phyloP scores from a whole-genome alignment of 2,329 filamentous ascomycete genomes.

The Talaromyces sp. region DNA sequence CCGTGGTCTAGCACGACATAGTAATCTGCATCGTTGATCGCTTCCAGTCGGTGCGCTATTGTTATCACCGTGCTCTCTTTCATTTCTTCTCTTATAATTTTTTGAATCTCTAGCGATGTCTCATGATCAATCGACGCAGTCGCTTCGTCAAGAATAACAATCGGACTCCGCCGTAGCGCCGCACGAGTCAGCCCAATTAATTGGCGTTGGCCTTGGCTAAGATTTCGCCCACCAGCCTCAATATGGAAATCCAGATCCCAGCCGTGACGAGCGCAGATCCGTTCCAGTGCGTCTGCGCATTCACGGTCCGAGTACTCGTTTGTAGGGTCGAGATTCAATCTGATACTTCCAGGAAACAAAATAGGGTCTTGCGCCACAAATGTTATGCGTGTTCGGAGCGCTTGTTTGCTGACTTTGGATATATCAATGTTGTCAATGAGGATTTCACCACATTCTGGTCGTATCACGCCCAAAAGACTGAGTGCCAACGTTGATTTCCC shows the following conservation, averaged over 20 bases:
- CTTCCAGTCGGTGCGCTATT: constrained; percentile 60
- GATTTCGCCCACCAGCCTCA: constrained; percentile 56
- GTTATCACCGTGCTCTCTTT: constrained; percentile 53
- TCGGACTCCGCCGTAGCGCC: constrained; percentile 53
- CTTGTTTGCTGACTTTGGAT: constrained; percentile 52
- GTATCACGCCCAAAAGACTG: constrained; percentile 51
- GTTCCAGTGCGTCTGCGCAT: constrained; percentile 38
- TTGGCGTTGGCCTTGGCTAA: constrained; percentile 57
- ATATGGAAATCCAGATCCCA: constrained; percentile 54
- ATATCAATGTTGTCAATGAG: constrained; percentile 57
- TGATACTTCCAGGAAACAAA: constrained; percentile 57
- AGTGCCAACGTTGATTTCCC: constrained; percentile 74
- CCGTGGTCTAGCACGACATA: constrained; percentile 51
- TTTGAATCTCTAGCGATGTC: constrained; percentile 46
- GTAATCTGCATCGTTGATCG: constrained; percentile 54
- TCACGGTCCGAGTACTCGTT: constrained; percentile 51
- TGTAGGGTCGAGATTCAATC: constrained; percentile 58
- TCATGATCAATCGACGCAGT: constrained; percentile 60
- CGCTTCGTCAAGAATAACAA: constrained; percentile 62
- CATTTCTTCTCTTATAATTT: constrained; percentile 31
- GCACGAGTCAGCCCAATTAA: constrained; percentile 60
- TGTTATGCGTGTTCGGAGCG: constrained; percentile 56
- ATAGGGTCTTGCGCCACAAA: constrained; percentile 64
- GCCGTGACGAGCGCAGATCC: constrained; percentile 49
- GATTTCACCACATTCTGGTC: constrained; percentile 51